These are phyloP conservation scores for Phycomyces nitens DNA, from an alignment of 192 early-diverging fungal species.

Conservation along the genomic window DNA sequence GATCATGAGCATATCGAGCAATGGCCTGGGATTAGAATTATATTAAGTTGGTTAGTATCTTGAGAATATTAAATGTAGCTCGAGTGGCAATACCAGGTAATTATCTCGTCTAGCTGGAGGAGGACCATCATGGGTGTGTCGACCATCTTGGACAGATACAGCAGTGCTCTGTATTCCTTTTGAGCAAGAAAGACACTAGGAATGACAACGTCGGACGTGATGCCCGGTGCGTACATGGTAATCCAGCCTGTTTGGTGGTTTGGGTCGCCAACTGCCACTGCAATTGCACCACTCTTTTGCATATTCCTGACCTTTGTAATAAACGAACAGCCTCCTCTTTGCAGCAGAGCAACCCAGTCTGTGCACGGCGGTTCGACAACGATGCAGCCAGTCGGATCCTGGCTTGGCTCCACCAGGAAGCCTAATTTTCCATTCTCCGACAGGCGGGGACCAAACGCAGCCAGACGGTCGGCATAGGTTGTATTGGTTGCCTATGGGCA, in stretches of 20 bases:
- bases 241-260: slow-evolving; percentile 62
- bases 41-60: neutral
- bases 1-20: slow-evolving; percentile 77
- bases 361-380: slow-evolving; percentile 28
- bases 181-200: slow-evolving; percentile 87
- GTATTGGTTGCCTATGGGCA: slow-evolving; percentile 52
- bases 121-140: slow-evolving; percentile 32
- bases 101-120: slow-evolving; percentile 4
- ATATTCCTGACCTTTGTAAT: slow-evolving; percentile 87
- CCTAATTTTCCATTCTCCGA: slow-evolving; percentile 69
- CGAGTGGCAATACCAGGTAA: slow-evolving; percentile 25
- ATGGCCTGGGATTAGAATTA: slow-evolving; percentile 44
- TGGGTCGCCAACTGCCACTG: slow-evolving; percentile 88
- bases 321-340: slow-evolving; percentile 87
- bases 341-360: slow-evolving; percentile 79
- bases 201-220: slow-evolving; percentile 77
- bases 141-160: slow-evolving; percentile 30
- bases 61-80: slow-evolving; percentile 2
- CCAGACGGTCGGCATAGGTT: slow-evolving; percentile 61
- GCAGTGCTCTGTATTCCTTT: slow-evolving; percentile 61
- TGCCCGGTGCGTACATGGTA: slow-evolving; percentile 79
- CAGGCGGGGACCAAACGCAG: slow-evolving; percentile 83
- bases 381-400: slow-evolving; percentile 58
- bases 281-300: slow-evolving; percentile 80
- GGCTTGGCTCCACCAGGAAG: slow-evolving; percentile 47